Conservation (phyloP, 306 rosid genomes). For the Arachis hypogaea region DNA sequence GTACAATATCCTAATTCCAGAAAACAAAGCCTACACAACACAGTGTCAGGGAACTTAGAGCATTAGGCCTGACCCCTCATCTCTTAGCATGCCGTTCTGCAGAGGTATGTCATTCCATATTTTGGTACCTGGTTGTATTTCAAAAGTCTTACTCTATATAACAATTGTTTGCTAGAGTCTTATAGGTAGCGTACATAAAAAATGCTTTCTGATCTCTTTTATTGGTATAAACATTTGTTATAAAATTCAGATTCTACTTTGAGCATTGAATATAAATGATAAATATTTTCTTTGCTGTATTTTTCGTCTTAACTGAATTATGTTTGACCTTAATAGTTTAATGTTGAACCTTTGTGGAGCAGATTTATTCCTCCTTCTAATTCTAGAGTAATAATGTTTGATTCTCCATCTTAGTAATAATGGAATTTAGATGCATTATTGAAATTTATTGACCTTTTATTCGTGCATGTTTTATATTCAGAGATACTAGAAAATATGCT, state of each 20-base stretch:
- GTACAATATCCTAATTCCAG: constrained; percentile 52
- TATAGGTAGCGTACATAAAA: constrained; percentile 17
- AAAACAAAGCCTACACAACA: constrained; percentile 98
- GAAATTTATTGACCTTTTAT: constrained; percentile 4
- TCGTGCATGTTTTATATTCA: constrained; percentile 1
- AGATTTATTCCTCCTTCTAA: not conserved
- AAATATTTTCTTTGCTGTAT: constrained; percentile 6
- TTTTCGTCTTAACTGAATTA: not conserved
- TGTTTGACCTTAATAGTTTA: constrained; percentile 9
- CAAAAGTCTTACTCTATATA: constrained; percentile 25
- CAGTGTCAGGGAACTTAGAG: constrained; percentile 94
- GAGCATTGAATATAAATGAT: constrained; percentile 9
- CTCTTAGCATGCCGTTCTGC: constrained; percentile 95
- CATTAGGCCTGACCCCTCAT: constrained; percentile 95
- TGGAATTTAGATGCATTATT: not conserved
- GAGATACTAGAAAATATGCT: constrained; percentile 8
- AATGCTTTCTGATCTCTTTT: constrained; percentile 7
- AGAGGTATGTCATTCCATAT: constrained; percentile 58
- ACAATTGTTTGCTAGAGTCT: constrained; percentile 18
- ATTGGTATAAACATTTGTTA: not conserved
- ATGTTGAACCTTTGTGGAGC: not conserved
- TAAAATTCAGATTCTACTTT: constrained; percentile 14
- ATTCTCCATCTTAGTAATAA: not conserved
- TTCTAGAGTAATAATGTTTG: constrained; percentile 3
- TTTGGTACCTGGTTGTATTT: constrained; percentile 31